Evolutionary conservation across 108 stramenopile genomes (phyloP).

Genomic region (Skeletonema tropicum): DNA sequence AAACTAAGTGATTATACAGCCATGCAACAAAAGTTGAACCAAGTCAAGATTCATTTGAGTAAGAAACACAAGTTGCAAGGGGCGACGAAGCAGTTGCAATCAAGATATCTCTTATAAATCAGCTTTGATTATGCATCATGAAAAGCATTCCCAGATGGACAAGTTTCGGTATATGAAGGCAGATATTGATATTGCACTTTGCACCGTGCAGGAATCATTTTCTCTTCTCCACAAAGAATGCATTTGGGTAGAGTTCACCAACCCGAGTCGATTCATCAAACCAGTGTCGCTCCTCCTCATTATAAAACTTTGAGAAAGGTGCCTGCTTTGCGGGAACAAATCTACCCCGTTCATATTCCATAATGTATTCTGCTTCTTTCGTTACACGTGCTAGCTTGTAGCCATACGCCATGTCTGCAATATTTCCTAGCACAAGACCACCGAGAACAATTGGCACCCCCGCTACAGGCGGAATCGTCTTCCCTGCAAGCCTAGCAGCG

Average conservation of each 20-base stretch:
- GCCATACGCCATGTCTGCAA: slow-evolving; percentile 67
- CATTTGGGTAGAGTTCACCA: neutral
- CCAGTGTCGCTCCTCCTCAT: slow-evolving; percentile 31
- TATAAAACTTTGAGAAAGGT: slow-evolving; percentile 57
- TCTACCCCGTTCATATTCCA: slow-evolving; percentile 57
- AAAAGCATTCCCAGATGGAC: too few species aligned
- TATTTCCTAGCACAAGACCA: slow-evolving; percentile 55
- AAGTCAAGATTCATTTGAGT: too few species aligned
- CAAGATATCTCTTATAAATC: too few species aligned
- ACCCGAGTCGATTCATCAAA: neutral
- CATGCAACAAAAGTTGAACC: too few species aligned
- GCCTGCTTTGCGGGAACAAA: slow-evolving; percentile 60
- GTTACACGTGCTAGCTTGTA: slow-evolving; percentile 58
- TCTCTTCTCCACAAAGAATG: neutral
- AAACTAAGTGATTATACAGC: too few species aligned
- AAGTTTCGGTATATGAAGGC: too few species aligned
- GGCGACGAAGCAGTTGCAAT: too few species aligned
- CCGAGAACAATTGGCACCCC: slow-evolving; percentile 55
- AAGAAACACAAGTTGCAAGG: too few species aligned
- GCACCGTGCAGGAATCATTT: neutral
- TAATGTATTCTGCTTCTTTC: slow-evolving; percentile 63
- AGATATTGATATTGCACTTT: too few species aligned
- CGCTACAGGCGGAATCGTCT: slow-evolving; percentile 39
- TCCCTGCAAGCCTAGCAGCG: slow-evolving; percentile 36
- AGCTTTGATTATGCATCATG: too few species aligned